Evolutionary conservation across 441 rosid genomes (phyloP).

Genomic region (Adansonia grandidieri): DNA sequence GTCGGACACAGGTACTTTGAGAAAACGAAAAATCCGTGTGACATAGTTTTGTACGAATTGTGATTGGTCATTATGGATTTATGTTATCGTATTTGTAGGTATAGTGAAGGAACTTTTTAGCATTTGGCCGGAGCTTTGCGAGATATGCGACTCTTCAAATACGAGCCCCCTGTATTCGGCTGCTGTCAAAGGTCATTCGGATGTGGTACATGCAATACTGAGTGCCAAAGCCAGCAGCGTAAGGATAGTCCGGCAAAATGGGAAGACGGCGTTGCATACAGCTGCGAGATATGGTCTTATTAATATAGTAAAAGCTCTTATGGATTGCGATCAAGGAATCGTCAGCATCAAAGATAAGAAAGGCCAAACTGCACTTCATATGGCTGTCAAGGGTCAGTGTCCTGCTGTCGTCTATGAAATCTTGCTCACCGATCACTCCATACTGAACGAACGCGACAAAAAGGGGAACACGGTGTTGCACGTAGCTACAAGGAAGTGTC

Average conservation of each 20-base stretch:
- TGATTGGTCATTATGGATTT: not conserved
- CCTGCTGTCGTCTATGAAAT: constrained; percentile 69
- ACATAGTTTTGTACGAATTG: not conserved
- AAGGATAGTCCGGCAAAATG: constrained; percentile 86
- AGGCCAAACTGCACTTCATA: constrained; percentile 96
- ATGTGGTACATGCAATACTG: constrained; percentile 75
- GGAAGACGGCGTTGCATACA: constrained; percentile 91
- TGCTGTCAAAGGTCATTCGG: constrained; percentile 74
- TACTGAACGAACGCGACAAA: constrained; percentile 83
- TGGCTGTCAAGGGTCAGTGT: constrained; percentile 89
- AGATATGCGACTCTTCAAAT: constrained; percentile 64
- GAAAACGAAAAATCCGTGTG: too few species aligned
- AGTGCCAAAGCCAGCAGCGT: constrained; percentile 60
- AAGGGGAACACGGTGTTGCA: constrained; percentile 92
- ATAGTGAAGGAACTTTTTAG: constrained; percentile 72
- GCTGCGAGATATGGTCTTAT: constrained; percentile 80
- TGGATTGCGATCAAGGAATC: constrained; percentile 63
- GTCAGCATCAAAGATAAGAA: constrained; percentile 84
- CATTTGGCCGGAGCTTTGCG: constrained; percentile 83
- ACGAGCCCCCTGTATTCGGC: constrained; percentile 97
- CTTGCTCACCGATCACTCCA: constrained; percentile 56
- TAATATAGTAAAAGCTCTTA: constrained; percentile 64
- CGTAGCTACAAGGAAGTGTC: constrained; percentile 91
- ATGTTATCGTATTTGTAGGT: constrained; percentile 48
- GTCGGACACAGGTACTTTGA: too few species aligned